phyloP scores from a whole-genome alignment of 768 basidiomycete genomes.

The Leccinum aurantiacum region DNA sequence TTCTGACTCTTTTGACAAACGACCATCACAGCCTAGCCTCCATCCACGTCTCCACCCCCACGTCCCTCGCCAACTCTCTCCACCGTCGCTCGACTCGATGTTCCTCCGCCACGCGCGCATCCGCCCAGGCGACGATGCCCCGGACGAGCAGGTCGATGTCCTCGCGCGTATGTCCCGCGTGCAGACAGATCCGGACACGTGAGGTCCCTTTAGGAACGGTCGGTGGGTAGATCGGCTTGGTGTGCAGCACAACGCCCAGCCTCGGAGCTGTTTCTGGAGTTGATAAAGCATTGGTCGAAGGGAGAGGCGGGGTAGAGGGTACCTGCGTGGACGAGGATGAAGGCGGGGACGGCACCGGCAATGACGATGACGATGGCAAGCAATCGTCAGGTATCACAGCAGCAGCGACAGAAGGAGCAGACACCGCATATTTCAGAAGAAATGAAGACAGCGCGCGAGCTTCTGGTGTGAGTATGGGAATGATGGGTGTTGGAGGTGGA shows the following conservation, averaged over 20 bases:
- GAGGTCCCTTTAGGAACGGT: conserved; percentile 88
- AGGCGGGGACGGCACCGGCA: not conserved
- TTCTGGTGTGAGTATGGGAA: conserved; percentile 76
- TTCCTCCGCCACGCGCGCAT: conserved; percentile 13
- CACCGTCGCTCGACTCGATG: conserved; percentile 2
- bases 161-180: conserved; percentile 65
- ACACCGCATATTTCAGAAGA: conserved; percentile 37
- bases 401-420: not conserved
- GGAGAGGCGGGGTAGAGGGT: not conserved
- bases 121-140: conserved; percentile 45
- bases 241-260: conserved; percentile 49
- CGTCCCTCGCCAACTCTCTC: conserved; percentile 15
- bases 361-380: not conserved
- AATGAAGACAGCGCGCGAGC: conserved; percentile 75
- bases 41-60: conserved; percentile 29
- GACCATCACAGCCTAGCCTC: conserved; percentile 24
- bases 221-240: conserved; percentile 79
- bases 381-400: not conserved
- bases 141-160: conserved; percentile 61
- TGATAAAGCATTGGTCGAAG: not conserved
- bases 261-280: conserved; percentile 3
- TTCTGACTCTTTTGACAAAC: not conserved
- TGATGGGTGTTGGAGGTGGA: conserved; percentile 65
- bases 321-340: not conserved
- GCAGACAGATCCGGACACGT: conserved; percentile 85